Conservation (phyloP, 2,329 filamentous ascomycete genomes). For the Colletotrichum sp. region DNA sequence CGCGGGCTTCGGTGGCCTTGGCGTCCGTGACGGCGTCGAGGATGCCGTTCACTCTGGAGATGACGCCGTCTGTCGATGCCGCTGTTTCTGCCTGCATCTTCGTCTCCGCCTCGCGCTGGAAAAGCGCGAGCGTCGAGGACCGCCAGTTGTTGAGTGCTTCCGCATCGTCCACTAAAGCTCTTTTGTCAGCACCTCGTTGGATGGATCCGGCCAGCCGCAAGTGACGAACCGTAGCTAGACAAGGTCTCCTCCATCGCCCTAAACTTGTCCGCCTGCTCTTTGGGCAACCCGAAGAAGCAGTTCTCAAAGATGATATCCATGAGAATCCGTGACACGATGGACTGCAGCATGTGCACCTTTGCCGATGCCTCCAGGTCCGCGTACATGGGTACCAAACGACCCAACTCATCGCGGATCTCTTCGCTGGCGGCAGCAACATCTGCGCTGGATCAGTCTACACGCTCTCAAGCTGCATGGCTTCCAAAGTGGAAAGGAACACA, state of each 20-base stretch:
- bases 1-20: constrained; percentile 44
- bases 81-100: constrained; percentile 52
- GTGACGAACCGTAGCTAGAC: constrained; percentile 26
- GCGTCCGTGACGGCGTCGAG: constrained; percentile 53
- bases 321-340: constrained; percentile 62
- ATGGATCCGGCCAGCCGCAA: not conserved
- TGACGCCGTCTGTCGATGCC: constrained; percentile 44
- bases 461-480: not conserved
- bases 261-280: constrained; percentile 56
- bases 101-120: constrained; percentile 57
- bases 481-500: constrained; percentile 31
- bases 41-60: constrained; percentile 52
- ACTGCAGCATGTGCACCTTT: constrained; percentile 68
- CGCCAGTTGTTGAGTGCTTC: constrained; percentile 70
- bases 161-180: constrained; percentile 44
- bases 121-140: constrained; percentile 64
- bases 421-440: constrained; percentile 49
- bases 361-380: constrained; percentile 55
- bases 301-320: constrained; percentile 65
- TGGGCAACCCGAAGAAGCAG: constrained; percentile 67
- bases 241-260: constrained; percentile 53
- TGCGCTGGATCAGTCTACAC: constrained; percentile 27
- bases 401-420: constrained; percentile 45
- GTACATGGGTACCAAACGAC: constrained; percentile 62
- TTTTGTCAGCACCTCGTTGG: not conserved